phyloP scores from a whole-genome alignment of 306 rosid genomes.

The Cucurbita ficifolia region DNA sequence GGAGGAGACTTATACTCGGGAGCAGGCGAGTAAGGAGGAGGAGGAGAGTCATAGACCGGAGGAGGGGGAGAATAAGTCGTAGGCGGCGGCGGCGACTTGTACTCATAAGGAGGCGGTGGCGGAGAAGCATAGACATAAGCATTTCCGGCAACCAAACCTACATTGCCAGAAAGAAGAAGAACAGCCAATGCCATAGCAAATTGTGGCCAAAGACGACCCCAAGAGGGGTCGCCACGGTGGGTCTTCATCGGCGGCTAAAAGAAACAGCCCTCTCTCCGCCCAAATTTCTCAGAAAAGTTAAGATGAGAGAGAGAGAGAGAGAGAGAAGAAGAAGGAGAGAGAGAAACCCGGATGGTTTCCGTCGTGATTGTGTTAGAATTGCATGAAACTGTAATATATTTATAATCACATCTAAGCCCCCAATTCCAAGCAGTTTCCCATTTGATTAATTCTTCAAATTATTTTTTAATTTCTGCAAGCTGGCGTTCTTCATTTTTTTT shows the following conservation, averaged over 20 bases:
- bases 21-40: background rate
- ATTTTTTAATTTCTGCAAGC: background rate
- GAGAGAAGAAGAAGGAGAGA: background rate
- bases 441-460: slow-evolving; percentile 4
- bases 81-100: slow-evolving; percentile 17
- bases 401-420: background rate
- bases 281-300: slow-evolving; percentile 14
- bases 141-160: slow-evolving; percentile 51
- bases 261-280: slow-evolving; percentile 1
- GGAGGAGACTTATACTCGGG: slow-evolving; percentile 28
- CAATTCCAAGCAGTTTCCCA: background rate
- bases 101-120: slow-evolving; percentile 36
- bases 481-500: slow-evolving; percentile 1
- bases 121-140: slow-evolving; percentile 63
- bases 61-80: slow-evolving; percentile 4
- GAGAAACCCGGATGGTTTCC: background rate
- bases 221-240: slow-evolving; percentile 41
- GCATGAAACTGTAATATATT: background rate
- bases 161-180: slow-evolving; percentile 35
- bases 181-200: slow-evolving; percentile 55
- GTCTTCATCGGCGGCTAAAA: slow-evolving; percentile 28
- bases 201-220: slow-evolving; percentile 62
- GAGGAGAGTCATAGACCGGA: background rate
- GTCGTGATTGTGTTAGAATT: background rate
- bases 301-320: background rate